Conservation (phyloP, 108 stramenopile species). For the Nitzschia putrida region DNA sequence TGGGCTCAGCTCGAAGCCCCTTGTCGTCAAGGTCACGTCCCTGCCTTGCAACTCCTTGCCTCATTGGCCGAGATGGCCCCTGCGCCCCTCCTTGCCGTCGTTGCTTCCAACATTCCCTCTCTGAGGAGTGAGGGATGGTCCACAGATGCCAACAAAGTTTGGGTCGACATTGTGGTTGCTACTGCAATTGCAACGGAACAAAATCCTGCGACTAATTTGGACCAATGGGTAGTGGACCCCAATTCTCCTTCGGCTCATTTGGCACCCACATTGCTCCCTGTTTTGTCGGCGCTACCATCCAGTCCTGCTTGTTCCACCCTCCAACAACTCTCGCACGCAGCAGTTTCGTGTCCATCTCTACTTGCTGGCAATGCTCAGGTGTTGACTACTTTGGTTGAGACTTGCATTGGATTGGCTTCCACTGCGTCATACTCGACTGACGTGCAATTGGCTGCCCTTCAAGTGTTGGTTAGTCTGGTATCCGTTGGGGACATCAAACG, state of each 20-base stretch:
- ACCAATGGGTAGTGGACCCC: constrained; percentile 41
- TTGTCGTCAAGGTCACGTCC: constrained; percentile 16
- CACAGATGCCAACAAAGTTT: constrained; percentile 30
- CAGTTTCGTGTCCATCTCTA: constrained; percentile 50
- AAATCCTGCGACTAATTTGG: constrained; percentile 4
- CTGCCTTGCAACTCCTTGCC: constrained; percentile 42
- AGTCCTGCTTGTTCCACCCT: constrained; percentile 12
- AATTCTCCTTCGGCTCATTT: constrained; percentile 29
- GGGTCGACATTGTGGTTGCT: constrained; percentile 44
- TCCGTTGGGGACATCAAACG: constrained; percentile 54
- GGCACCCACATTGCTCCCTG: constrained; percentile 25
- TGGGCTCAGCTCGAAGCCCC: constrained; percentile 21
- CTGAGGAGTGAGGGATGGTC: constrained; percentile 5
- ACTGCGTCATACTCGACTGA: constrained; percentile 4
- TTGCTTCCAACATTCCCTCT: constrained; percentile 7
- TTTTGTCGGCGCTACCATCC: constrained; percentile 3
- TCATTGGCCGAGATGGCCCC: constrained; percentile 68
- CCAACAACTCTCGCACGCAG: constrained; percentile 31
- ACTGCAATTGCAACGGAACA: constrained; percentile 45
- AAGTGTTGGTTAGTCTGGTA: constrained; percentile 52
- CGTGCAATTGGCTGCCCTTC: constrained; percentile 46
- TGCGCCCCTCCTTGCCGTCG: constrained; percentile 36
- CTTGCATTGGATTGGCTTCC: constrained; percentile 47
- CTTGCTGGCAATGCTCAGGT: constrained; percentile 50
- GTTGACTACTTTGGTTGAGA: constrained; percentile 33